phyloP scores from a whole-genome alignment of 176 grass and related monocot species.

The Cocos nucifera region DNA sequence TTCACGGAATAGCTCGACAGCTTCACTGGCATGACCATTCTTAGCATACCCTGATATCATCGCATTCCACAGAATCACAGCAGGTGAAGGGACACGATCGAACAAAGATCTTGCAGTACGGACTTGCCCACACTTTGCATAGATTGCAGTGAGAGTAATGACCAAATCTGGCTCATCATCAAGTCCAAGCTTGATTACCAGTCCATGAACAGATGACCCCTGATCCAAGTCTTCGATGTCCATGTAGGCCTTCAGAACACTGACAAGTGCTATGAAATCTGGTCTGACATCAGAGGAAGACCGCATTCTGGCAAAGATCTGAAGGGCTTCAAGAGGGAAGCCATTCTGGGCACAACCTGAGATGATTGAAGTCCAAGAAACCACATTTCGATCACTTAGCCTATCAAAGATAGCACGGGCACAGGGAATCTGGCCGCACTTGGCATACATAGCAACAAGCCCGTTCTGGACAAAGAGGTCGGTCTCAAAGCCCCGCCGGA shows the following conservation, averaged over 20 bases:
- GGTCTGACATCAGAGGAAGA: slow-evolving; percentile 13
- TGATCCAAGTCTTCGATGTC: slow-evolving; percentile 34
- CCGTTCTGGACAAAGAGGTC: slow-evolving; percentile 49
- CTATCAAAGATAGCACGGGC: slow-evolving; percentile 29
- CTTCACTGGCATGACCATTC: slow-evolving; percentile 45
- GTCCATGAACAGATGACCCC: slow-evolving; percentile 32
- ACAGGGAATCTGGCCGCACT: slow-evolving; percentile 13
- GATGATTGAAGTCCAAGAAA: slow-evolving; percentile 61
- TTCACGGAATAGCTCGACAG: slow-evolving; percentile 42
- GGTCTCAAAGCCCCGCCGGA: slow-evolving; percentile 22
- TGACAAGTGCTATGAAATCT: slow-evolving; percentile 42
- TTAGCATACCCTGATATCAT: slow-evolving; percentile 79
- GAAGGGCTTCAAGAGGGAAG: slow-evolving; percentile 26
- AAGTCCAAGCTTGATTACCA: slow-evolving; percentile 46
- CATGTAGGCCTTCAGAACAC: slow-evolving; percentile 52
- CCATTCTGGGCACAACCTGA: slow-evolving; percentile 42
- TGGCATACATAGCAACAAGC: slow-evolving; percentile 38
- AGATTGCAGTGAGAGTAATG: slow-evolving; percentile 43
- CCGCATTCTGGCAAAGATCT: slow-evolving; percentile 34
- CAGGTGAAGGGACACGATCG: slow-evolving; percentile 14
- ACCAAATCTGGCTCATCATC: slow-evolving; percentile 41
- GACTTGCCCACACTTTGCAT: slow-evolving; percentile 50
- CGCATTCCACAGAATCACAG: slow-evolving; percentile 61
- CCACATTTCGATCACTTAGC: slow-evolving; percentile 34
- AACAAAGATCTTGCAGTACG: slow-evolving; percentile 34